phyloP scores from a whole-genome alignment of 129 eudicot genomes.

The Dittrichia graveolens region DNA sequence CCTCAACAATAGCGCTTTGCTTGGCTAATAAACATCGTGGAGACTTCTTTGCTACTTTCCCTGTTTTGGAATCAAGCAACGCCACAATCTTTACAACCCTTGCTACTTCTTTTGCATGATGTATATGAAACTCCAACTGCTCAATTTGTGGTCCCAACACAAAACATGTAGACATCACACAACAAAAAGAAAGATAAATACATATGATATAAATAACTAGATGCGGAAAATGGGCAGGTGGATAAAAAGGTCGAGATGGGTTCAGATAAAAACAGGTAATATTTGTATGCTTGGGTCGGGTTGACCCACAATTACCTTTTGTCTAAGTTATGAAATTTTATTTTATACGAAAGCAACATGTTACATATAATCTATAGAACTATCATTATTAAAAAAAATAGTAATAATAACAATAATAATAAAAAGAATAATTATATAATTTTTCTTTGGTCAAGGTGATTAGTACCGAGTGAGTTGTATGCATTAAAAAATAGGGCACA shows the following conservation, averaged over 20 bases:
- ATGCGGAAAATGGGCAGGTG: not conserved
- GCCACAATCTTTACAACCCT: constrained; percentile 72
- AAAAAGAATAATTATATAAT: too few species aligned
- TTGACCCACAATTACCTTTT: not conserved
- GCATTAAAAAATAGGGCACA: not conserved
- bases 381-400: not conserved
- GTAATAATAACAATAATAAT: too few species aligned
- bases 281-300: not conserved
- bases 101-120: constrained; percentile 87
- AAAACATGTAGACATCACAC: constrained; percentile 2
- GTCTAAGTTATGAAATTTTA: not conserved
- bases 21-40: constrained; percentile 81
- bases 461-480: not conserved
- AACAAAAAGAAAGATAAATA: constrained; percentile 1
- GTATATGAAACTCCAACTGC: constrained; percentile 92
- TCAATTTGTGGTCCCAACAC: constrained; percentile 17
- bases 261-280: not conserved
- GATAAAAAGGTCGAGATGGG: not conserved
- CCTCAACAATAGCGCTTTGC: constrained; percentile 95
- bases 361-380: not conserved
- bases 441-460: too few species aligned
- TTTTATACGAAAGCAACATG: not conserved
- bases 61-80: constrained; percentile 90
- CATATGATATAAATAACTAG: not conserved
- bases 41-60: constrained; percentile 83